Conservation (phyloP, 2,329 filamentous ascomycete species). For the Pseudocercospora cruenta region DNA sequence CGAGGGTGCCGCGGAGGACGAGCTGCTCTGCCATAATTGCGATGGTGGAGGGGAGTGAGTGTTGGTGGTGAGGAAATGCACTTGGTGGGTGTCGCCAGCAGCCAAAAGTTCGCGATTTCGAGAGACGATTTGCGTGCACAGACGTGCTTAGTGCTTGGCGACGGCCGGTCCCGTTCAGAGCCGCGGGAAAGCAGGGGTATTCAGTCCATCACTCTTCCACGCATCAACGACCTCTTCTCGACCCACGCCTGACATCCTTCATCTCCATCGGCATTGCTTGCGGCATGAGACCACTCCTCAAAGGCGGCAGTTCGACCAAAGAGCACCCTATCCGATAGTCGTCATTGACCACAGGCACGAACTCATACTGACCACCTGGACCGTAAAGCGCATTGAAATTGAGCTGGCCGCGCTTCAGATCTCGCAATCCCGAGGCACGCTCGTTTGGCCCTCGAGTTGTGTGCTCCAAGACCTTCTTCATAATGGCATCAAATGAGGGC, state of each 20-base stretch:
- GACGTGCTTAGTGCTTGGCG: not conserved
- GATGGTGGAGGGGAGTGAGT: slow-evolving; percentile 1
- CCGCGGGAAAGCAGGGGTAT: no score
- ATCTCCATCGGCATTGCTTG: not conserved
- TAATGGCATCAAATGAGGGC: slow-evolving; percentile 8
- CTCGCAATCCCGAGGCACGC: not conserved
- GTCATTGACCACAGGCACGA: not conserved
- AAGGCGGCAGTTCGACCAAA: not conserved
- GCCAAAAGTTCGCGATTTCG: not conserved
- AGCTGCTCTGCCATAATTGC: slow-evolving; percentile 46
- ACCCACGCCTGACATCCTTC: not conserved
- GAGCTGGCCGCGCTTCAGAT: not conserved
- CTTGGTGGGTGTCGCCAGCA: not conserved
- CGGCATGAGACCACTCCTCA: not conserved
- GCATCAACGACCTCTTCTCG: not conserved
- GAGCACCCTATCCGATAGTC: not conserved
- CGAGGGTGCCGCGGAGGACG: slow-evolving; percentile 49
- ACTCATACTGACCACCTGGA: not conserved
- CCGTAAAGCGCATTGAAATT: not conserved
- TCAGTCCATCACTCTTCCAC: no score
- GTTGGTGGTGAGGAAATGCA: not conserved
- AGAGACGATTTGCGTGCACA: not conserved
- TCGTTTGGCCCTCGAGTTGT: not conserved
- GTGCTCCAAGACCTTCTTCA: slow-evolving; percentile 11
- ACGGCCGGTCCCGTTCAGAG: not conserved